These are phyloP conservation scores for Rhododendron griersonianum DNA, from an alignment of 148 eudicot genomes.

Conservation along the genomic window DNA sequence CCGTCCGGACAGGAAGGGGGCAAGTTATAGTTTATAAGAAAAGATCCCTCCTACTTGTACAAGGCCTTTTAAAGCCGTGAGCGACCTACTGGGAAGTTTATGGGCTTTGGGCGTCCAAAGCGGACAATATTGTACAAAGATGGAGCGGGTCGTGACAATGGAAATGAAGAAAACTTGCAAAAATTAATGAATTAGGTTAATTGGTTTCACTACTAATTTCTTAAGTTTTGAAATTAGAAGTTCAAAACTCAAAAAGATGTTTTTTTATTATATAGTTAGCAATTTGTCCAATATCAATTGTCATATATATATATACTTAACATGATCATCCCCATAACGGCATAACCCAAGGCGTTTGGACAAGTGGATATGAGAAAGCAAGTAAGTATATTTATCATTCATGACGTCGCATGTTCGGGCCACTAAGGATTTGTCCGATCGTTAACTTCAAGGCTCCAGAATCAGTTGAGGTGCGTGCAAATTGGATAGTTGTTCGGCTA, in stretches of 20 bases:
- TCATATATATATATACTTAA: background rate
- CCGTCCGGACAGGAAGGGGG: no score
- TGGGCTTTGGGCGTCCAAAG: no score
- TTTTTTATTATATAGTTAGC: background rate
- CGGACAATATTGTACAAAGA: no score
- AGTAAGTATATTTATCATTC: no score
- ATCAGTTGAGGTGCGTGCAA: no score
- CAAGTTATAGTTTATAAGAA: no score
- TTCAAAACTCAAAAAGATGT: background rate
- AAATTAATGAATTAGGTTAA: background rate
- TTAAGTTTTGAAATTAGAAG: background rate
- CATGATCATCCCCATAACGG: background rate
- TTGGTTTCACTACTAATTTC: background rate
- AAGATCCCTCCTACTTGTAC: no score
- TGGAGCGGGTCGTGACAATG: no score
- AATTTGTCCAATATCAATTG: background rate
- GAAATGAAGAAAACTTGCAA: background rate
- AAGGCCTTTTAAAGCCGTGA: no score
- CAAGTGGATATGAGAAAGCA: no score
- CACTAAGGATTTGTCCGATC: background rate
- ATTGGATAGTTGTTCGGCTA: background rate
- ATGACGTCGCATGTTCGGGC: background rate
- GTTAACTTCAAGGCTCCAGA: background rate
- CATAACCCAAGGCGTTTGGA: background rate
- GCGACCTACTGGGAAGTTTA: no score